These are phyloP conservation scores for Zygotorulaspora sp. DNA, from an alignment of 805 yeast genomes.

Conservation along the genomic window DNA sequence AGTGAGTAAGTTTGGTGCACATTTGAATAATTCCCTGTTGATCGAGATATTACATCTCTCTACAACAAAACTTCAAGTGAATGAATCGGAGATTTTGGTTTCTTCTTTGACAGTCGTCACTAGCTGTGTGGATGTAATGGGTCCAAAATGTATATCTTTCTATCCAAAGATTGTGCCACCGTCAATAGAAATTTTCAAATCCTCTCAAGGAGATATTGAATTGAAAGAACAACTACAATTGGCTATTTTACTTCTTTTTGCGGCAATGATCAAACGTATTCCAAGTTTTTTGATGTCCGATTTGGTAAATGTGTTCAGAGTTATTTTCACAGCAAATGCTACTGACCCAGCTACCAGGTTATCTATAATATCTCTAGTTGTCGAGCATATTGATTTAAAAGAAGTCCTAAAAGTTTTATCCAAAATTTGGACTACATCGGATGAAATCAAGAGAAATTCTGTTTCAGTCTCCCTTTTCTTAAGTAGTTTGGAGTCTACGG, in stretches of 20 bases:
- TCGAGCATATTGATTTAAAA: conserved; percentile 62
- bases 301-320: conserved; percentile 55
- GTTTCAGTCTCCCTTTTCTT: conserved; percentile 64
- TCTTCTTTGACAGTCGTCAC: conserved; percentile 71
- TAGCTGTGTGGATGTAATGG: conserved; percentile 64
- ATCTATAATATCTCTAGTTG: conserved; percentile 56
- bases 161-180: conserved; percentile 84
- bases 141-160: conserved; percentile 79
- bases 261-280: conserved; percentile 72
- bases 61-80: conserved; percentile 47
- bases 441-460: conserved; percentile 37
- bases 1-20: conserved; percentile 56
- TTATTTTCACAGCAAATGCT: conserved; percentile 51
- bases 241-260: conserved; percentile 63
- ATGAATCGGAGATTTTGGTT: conserved; percentile 58
- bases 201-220: conserved; percentile 21
- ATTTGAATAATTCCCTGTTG: conserved; percentile 45
- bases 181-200: conserved; percentile 54
- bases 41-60: conserved; percentile 47
- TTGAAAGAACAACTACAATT: conserved; percentile 50
- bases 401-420: conserved; percentile 58
- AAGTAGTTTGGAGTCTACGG: conserved; percentile 57
- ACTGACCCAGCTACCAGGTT: conserved; percentile 59
- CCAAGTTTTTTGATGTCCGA: conserved; percentile 80
- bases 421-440: conserved; percentile 53